Percentiles rank a stretch among this genome's conserved stretches.
These are phyloP conservation scores for Brassica juncea DNA, from an alignment of 345 rosid genomes.

Conservation along the genomic window DNA sequence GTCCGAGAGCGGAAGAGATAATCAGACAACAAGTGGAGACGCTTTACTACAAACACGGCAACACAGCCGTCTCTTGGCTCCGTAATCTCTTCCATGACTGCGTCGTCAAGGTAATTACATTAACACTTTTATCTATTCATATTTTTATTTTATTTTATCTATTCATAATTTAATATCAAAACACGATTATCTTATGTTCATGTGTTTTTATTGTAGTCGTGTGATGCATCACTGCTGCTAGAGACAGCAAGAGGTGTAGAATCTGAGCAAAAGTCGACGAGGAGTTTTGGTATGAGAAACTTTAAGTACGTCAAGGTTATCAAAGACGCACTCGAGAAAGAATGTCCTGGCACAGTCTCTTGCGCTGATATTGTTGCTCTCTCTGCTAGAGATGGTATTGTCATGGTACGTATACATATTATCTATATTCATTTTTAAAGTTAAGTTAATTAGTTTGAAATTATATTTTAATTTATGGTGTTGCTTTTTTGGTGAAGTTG, in stretches of 20 bases:
- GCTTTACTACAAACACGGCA: slow-evolving; percentile 75
- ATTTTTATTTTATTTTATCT: not conserved
- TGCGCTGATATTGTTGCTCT: slow-evolving; percentile 84
- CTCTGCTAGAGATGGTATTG: slow-evolving; percentile 80
- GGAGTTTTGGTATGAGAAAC: slow-evolving; percentile 91
- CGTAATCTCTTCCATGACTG: slow-evolving; percentile 94
- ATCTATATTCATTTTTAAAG: not conserved
- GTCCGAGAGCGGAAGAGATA: slow-evolving; percentile 83
- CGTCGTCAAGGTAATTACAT: slow-evolving; percentile 50
- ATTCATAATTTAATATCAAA: not conserved
- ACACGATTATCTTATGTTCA: not conserved
- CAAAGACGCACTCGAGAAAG: slow-evolving; percentile 72
- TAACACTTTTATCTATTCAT: not conserved
- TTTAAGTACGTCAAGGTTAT: slow-evolving; percentile 74
- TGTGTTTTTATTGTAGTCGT: slow-evolving; percentile 46
- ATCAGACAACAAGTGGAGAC: slow-evolving; percentile 62
- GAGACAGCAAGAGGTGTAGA: slow-evolving; percentile 52
- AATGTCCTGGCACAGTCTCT: slow-evolving; percentile 72
- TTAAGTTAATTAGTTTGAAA: not conserved
- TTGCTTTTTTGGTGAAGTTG: slow-evolving; percentile 33
- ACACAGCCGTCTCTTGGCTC: slow-evolving; percentile 90
- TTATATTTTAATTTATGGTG: not conserved
- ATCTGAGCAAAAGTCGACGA: slow-evolving; percentile 59
- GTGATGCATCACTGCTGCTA: slow-evolving; percentile 78
- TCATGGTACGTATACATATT: slow-evolving; percentile 47